These are phyloP conservation scores for Yamadazyma membranifaciens DNA, from an alignment of 1,139 yeast genomes.

Conservation along the genomic window DNA sequence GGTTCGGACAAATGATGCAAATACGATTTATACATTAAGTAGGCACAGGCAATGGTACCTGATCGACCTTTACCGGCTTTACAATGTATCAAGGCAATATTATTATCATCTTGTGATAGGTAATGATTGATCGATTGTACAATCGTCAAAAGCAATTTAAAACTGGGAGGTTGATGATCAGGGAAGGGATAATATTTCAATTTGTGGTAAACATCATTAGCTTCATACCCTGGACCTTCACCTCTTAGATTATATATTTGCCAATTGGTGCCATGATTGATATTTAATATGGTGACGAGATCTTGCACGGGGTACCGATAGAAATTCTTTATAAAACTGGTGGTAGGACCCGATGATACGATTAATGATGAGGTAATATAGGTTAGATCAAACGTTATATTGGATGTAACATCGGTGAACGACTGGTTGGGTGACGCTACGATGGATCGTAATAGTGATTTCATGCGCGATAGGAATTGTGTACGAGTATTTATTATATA, in stretches of 20 bases:
- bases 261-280: conserved; percentile 60
- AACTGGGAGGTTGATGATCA: conserved; percentile 79
- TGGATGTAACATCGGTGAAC: conserved; percentile 5
- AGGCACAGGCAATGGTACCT: conserved; percentile 74
- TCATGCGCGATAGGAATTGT: conserved; percentile 9
- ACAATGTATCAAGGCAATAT: conserved; percentile 78
- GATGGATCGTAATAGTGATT: conserved; percentile 16
- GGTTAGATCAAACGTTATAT: conserved; percentile 51
- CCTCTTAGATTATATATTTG: conserved; percentile 70
- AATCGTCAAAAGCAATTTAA: conserved; percentile 44
- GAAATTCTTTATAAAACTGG: conserved; percentile 37
- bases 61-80: conserved; percentile 92
- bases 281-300: conserved; percentile 48
- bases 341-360: conserved; percentile 75
- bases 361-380: conserved; percentile 60
- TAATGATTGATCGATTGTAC: conserved; percentile 47
- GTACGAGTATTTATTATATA: conserved; percentile 4
- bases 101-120: conserved; percentile 25
- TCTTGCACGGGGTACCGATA: conserved; percentile 58
- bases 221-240: conserved; percentile 54
- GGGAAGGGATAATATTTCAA: conserved; percentile 53
- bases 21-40: conserved; percentile 47
- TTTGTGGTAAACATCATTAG: conserved; percentile 30
- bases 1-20: conserved; percentile 16
- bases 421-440: conserved; percentile 14